These are phyloP conservation scores for Neopestalotiopsis rosae DNA, from an alignment of 2,329 filamentous ascomycete species.

Conservation along the genomic window DNA sequence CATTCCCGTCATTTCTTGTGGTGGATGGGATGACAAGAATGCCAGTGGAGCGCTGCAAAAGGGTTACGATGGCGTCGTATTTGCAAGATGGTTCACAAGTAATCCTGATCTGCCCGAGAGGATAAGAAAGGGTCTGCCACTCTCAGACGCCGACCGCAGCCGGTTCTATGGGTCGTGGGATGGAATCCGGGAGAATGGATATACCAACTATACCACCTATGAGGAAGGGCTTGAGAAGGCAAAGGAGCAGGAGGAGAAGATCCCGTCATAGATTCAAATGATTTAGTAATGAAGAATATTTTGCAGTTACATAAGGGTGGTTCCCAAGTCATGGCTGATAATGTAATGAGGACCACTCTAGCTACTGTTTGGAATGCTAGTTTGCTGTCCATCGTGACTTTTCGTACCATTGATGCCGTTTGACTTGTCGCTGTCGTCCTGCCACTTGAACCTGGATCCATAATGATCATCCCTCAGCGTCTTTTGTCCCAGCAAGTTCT, in stretches of 20 bases:
- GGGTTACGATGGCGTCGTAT: constrained; percentile 42
- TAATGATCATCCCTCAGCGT: constrained; percentile 24
- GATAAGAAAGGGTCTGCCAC: constrained; percentile 41
- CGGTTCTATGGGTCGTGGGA: constrained; percentile 39
- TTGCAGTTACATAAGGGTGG: neutral
- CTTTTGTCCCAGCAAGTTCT: constrained; percentile 45
- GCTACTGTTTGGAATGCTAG: neutral
- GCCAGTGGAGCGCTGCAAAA: constrained; percentile 32
- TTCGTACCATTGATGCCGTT: neutral
- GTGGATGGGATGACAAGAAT: constrained; percentile 35
- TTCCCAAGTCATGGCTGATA: neutral
- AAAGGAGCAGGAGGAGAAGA: neutral
- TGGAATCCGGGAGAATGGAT: constrained; percentile 35
- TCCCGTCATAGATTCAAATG: neutral
- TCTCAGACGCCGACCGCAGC: constrained; percentile 45
- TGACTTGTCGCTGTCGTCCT: neutral
- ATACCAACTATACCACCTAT: constrained; percentile 38
- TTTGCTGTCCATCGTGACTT: neutral
- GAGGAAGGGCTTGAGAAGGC: constrained; percentile 16
- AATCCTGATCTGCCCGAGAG: constrained; percentile 51
- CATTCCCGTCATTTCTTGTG: constrained; percentile 31
- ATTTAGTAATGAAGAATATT: neutral
- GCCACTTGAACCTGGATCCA: constrained; percentile 13
- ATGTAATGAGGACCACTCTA: neutral
- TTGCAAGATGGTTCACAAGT: constrained; percentile 49